These are phyloP conservation scores for Herpomyces periplanetae DNA, from an alignment of 2,329 filamentous ascomycete species.

Conservation along the genomic window DNA sequence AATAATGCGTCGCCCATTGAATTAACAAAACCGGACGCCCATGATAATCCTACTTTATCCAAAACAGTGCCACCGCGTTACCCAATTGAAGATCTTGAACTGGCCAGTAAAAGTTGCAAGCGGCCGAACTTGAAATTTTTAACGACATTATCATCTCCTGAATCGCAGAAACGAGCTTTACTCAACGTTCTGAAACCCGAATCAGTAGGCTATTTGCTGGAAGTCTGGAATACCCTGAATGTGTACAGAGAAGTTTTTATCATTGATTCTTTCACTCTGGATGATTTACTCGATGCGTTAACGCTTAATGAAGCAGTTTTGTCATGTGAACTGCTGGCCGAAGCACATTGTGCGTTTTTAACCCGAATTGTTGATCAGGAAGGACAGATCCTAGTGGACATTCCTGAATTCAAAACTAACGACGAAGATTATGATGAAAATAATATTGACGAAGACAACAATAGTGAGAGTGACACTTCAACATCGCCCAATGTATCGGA, in stretches of 20 bases:
- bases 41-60: too few species aligned
- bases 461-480: constrained; percentile 12
- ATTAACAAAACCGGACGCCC: too few species aligned
- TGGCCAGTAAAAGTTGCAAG: too few species aligned
- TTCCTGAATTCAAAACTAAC: constrained; percentile 33
- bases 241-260: constrained; percentile 89
- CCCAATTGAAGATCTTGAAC: constrained; percentile 66
- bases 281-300: constrained; percentile 72
- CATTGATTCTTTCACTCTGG: constrained; percentile 84
- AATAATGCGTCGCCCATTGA: too few species aligned
- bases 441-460: constrained; percentile 16
- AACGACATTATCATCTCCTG: too few species aligned
- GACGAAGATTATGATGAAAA: constrained; percentile 24
- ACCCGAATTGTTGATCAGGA: constrained; percentile 47
- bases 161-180: too few species aligned
- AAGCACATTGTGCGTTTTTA: constrained; percentile 62
- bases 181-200: constrained; percentile 52
- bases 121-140: too few species aligned
- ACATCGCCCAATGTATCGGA: constrained; percentile 30
- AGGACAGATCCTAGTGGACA: constrained; percentile 30
- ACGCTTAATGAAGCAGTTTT: constrained; percentile 28
- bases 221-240: constrained; percentile 85
- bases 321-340: constrained; percentile 48
- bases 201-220: constrained; percentile 45
- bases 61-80: too few species aligned